Evolutionary conservation across 140 eudicot genomes (phyloP), one percentile per base, ranked within the genome.

Genomic region (Bidens hawaiensis): DNA sequence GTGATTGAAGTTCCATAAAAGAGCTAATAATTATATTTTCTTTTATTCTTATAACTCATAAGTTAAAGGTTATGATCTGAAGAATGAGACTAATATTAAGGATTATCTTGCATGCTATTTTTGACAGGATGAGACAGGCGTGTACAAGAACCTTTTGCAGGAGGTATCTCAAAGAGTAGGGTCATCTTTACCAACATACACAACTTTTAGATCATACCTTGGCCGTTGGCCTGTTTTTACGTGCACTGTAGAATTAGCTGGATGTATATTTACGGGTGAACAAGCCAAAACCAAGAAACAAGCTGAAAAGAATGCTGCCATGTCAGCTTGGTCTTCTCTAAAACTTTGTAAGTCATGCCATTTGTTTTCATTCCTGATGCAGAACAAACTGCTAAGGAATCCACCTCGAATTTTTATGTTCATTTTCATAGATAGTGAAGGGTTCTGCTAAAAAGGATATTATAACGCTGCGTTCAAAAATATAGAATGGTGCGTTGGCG

Each of bases 261-360:
- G 80, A 23, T 67, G 80, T 77, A 77, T 11, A 67, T 81, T 84
- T 50, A 75, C 80, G 0, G 87, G 93, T 18, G 87, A 78, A 41
- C 40, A 75, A 6, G 94, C 80, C 19, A 82, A 79, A 62, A 82
- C 79, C 25, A 85, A 82, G 65, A 82, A 85, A 54, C 94, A 85
- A 76, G 89, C 94, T 34, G 81, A 85, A 78, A 85, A 85, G 59
- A 81, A 82, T 73, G 94, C 94, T 54, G 94, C 94, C 42, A 81
- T 85, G 62, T 69, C 88, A 43, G 94, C 94, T 21, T 85, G 94
- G 88, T 81, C 87, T 28, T 69, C 83, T 33, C 70, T 85, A 65
- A 85, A 81, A 57, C 65, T 26, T 56, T 66, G 90, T 83, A 70
- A 56, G 65, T 56, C 56, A 38, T 24, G 17, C 67, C 42, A 68